phyloP scores from a whole-genome alignment of 1,139 yeast species.

The Meyerozyma athensensis region DNA sequence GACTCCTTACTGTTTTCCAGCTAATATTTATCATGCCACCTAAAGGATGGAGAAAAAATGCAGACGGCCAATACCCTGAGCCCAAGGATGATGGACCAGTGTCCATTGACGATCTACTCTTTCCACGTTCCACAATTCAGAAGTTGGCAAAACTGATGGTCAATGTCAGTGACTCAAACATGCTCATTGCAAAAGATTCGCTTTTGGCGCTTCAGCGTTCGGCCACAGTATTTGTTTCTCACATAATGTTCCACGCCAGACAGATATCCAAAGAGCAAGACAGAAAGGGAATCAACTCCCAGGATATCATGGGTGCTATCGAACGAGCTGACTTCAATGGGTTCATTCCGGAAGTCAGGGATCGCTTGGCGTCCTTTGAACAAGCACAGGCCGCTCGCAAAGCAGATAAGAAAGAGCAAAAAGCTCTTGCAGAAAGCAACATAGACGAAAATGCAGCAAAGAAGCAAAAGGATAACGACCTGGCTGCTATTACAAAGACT shows the following conservation, averaged over 20 bases:
- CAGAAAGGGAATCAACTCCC: constrained; percentile 60
- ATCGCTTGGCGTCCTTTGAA: constrained; percentile 44
- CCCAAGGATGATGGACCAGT: constrained; percentile 53
- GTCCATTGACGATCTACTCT: constrained; percentile 64
- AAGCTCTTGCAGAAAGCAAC: constrained; percentile 7
- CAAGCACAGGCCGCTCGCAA: constrained; percentile 5
- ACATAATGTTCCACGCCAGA: constrained; percentile 59
- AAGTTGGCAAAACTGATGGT: constrained; percentile 49
- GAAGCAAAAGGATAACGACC: constrained; percentile 4
- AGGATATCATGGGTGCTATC: constrained; percentile 58
- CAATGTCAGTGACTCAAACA: constrained; percentile 18
- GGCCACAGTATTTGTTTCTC: constrained; percentile 70
- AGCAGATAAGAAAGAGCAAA: constrained; percentile 7
- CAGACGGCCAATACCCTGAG: constrained; percentile 58
- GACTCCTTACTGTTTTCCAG: neutral
- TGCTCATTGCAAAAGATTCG: constrained; percentile 60
- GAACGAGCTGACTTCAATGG: constrained; percentile 52
- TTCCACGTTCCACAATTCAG: constrained; percentile 60
- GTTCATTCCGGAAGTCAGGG: constrained; percentile 50
- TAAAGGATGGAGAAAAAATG: constrained; percentile 77
- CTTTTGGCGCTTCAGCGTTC: constrained; percentile 63
- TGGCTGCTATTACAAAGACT: constrained; percentile 5
- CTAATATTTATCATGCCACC: constrained; percentile 53
- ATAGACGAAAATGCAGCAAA: constrained; percentile 8
- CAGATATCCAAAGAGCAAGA: constrained; percentile 46